Conservation (phyloP, 352 stramenopile species). For the Phytophthora tubulina region DNA sequence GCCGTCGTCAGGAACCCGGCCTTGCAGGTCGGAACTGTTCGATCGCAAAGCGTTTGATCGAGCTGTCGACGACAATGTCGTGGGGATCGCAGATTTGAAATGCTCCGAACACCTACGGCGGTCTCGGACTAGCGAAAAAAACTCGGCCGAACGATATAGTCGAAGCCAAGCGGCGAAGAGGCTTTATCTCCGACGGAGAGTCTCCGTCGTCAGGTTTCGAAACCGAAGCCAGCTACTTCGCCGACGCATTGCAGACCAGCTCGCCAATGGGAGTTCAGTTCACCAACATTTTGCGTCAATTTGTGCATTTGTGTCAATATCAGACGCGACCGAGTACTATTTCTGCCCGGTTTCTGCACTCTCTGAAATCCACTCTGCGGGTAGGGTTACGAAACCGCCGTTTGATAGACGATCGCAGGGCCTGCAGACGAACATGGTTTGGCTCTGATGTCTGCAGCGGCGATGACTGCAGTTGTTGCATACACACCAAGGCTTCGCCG, state of each 20-base stretch:
- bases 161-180: too few species aligned
- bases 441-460: too few species aligned
- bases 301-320: constrained; percentile 18
- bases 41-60: constrained; percentile 16
- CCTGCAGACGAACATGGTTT: constrained; percentile 9
- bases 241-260: constrained; percentile 1
- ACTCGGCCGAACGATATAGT: too few species aligned
- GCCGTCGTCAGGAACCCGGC: neutral
- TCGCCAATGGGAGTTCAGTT: neutral
- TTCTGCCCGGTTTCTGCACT: constrained; percentile 1
- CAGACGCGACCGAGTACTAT: constrained; percentile 17
- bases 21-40: constrained; percentile 16
- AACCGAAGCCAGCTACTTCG: neutral
- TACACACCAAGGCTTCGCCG: too few species aligned
- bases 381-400: constrained; percentile 16
- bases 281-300: neutral
- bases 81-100: neutral
- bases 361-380: constrained; percentile 17
- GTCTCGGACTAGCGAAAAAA: constrained; percentile 1
- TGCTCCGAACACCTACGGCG: neutral
- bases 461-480: too few species aligned
- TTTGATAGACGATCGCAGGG: constrained; percentile 24
- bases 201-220: too few species aligned
- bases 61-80: neutral
- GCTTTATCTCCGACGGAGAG: too few species aligned